These are phyloP conservation scores for Camellia lanceoleosa DNA, from an alignment of 148 eudicot species.

Conservation along the genomic window DNA sequence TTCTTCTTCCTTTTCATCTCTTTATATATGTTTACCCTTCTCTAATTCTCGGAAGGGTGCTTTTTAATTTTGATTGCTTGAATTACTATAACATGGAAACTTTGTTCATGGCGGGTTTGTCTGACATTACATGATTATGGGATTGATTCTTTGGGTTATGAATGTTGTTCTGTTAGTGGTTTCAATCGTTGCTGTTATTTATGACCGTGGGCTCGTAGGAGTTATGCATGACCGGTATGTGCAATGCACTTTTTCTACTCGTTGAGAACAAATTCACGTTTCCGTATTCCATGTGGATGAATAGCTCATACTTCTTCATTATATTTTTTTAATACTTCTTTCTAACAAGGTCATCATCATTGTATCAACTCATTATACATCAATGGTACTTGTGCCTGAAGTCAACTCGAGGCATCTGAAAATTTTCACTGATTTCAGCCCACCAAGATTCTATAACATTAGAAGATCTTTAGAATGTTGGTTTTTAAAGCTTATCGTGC, in stretches of 20 bases:
- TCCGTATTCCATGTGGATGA: neutral
- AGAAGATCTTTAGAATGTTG: too few species aligned
- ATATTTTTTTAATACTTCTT: neutral
- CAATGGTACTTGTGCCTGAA: too few species aligned
- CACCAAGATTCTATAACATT: neutral
- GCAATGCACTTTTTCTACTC: neutral
- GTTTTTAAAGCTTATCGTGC: too few species aligned
- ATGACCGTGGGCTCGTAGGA: constrained; percentile 77
- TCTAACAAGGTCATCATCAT: neutral
- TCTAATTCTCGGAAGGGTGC: neutral
- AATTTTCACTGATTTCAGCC: too few species aligned
- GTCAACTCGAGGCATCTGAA: too few species aligned
- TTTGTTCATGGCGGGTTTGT: constrained; percentile 52
- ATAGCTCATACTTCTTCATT: neutral
- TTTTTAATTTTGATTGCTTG: neutral
- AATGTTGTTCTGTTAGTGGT: constrained; percentile 71
- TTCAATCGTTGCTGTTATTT: constrained; percentile 63
- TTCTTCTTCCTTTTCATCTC: neutral
- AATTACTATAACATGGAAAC: neutral
- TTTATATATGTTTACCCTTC: neutral
- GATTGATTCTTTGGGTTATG: constrained; percentile 73
- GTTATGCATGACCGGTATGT: constrained; percentile 86
- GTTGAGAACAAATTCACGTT: too few species aligned
- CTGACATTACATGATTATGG: constrained; percentile 47
- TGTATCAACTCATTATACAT: neutral